Base-by-base conservation (phyloP, 768 basidiomycete species). In the Chiua virens region DNA sequence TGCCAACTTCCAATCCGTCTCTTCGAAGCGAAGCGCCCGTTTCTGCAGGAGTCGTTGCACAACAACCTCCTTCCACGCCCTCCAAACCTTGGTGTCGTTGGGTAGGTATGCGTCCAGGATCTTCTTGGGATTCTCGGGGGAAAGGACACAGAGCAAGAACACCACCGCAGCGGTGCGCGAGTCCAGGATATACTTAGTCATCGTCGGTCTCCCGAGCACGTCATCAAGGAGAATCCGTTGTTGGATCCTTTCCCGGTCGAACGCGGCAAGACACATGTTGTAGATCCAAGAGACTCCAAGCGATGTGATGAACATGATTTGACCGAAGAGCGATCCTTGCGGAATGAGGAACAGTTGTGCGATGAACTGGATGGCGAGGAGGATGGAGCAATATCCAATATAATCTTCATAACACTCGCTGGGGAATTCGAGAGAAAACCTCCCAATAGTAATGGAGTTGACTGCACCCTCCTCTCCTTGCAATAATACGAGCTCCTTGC, bases 211-310 rank as follows among this genome's bases (percentile, higher is more conserved):
- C 27, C 50, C 28, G 35, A 68, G 64, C 8, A 68, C 64, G 1
- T 38, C 53, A 21, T 57, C 20, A 7, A 70, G 20, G 5, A 70
- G 17, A 11, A 71, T 47, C 25, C 58, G 41, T 22, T 50, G 58
- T 50, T 73, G 62, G 8, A 62, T 55, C 36, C 55, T 57, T 11
- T 65, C 67, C 45, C 54, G 69, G 39, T 78, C 73, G 69, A 77
- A 55, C 8, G 66, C 66, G 4, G 71, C 65, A 1, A 73, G 45
- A 56, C 61, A 72, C 10, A 60, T 62, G 42, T 70, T 73, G 44
- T 73, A 72, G 3, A 54, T n/a, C 69, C n/a, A n/a, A 14, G 71
- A 73, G 28, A 71, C 62, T 10, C 49, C 64, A 10, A 73, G 67
- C 0, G 71, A 65, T 10, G 47, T 0, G 35, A 73, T 57, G 42